Evolutionary conservation across 1,284 basidiomycete genomes (phyloP).

Genomic region (Ceratorhiza oryzae-sativae): DNA sequence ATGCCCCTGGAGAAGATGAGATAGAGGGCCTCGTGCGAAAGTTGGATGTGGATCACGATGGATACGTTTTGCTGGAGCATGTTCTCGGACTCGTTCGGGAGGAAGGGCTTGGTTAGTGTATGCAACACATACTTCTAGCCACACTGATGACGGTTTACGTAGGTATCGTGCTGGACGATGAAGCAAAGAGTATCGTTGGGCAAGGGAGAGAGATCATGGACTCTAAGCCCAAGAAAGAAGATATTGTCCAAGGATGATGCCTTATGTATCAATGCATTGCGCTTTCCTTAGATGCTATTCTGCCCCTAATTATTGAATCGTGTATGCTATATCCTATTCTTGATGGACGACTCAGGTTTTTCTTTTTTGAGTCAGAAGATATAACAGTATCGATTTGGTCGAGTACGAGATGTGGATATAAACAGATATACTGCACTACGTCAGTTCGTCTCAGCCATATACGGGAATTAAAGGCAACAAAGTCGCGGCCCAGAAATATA

Average conservation of each 20-base stretch:
- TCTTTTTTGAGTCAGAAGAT: too few species aligned
- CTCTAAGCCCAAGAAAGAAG: conserved; percentile 81
- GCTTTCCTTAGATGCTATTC: not conserved
- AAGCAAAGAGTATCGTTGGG: conserved; percentile 74
- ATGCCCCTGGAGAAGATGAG: conserved; percentile 90
- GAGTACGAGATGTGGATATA: not conserved
- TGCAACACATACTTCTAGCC: not conserved
- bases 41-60: conserved; percentile 95
- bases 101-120: conserved; percentile 71
- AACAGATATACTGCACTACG: not conserved
- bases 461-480: not conserved
- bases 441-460: not conserved
- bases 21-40: conserved; percentile 90
- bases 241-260: conserved; percentile 74
- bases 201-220: conserved; percentile 78
- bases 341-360: too few species aligned
- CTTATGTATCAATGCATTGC: conserved; percentile 14
- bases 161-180: conserved; percentile 77
- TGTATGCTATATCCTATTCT: not conserved
- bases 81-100: conserved; percentile 80
- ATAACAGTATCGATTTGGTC: too few species aligned
- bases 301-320: too few species aligned
- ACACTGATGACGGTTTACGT: conserved; percentile 39
- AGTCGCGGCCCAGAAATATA: not conserved
- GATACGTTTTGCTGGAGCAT: conserved; percentile 88